phyloP scores from a whole-genome alignment of 768 basidiomycete species.

The Sutorius australiensis region DNA sequence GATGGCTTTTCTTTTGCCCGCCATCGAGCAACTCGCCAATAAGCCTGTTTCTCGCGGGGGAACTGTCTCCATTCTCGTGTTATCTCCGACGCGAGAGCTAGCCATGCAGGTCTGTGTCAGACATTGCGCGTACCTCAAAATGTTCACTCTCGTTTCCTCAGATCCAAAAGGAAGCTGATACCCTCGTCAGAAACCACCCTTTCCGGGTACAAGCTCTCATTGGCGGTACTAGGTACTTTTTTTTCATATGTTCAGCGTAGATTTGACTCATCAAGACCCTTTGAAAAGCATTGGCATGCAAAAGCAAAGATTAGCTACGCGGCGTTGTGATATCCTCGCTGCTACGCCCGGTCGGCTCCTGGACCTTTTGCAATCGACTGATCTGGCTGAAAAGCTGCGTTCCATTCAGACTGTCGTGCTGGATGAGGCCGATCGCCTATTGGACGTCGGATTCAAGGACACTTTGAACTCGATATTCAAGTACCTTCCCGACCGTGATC shows the following conservation, averaged over 20 bases:
- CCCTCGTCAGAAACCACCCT: conserved; percentile 38
- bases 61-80: conserved; percentile 55
- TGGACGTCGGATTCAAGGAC: conserved; percentile 70
- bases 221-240: conserved; percentile 49
- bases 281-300: conserved; percentile 21
- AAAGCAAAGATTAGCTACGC: conserved; percentile 24
- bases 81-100: conserved; percentile 73
- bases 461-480: conserved; percentile 62
- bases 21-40: conserved; percentile 59
- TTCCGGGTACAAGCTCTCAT: conserved; percentile 48
- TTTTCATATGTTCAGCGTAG: not conserved
- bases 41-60: conserved; percentile 31
- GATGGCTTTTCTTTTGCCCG: conserved; percentile 71
- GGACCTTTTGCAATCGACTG: conserved; percentile 57
- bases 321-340: conserved; percentile 53
- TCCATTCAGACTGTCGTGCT: conserved; percentile 49
- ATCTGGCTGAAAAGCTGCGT: conserved; percentile 35
- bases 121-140: not conserved
- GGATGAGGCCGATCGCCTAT: conserved; percentile 72
- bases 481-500: conserved; percentile 39
- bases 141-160: conserved; percentile 34
- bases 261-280: conserved; percentile 1
- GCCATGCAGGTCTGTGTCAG: conserved; percentile 59
- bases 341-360: conserved; percentile 75
- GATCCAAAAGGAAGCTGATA: conserved; percentile 60